These are phyloP conservation scores for Coniochaeta sp. DNA, from an alignment of 2,329 filamentous ascomycete genomes.

Conservation along the genomic window DNA sequence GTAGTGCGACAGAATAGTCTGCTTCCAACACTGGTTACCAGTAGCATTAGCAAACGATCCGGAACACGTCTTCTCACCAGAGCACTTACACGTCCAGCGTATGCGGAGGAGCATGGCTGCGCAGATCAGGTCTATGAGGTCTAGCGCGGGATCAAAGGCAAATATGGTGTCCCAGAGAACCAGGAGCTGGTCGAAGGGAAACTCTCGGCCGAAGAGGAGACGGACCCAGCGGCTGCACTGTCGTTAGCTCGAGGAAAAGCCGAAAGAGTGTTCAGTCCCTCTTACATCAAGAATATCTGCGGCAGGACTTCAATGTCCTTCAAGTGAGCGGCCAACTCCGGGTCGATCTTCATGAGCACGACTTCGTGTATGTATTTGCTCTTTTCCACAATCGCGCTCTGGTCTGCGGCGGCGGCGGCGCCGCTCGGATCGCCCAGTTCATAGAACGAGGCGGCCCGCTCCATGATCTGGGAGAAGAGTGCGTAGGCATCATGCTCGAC, in stretches of 20 bases:
- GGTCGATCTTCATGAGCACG: conserved; percentile 69
- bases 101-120: conserved; percentile 90
- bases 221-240: conserved; percentile 75
- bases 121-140: conserved; percentile 84
- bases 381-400: conserved; percentile 69
- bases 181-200: conserved; percentile 78
- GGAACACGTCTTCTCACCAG: no score
- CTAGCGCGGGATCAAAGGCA: conserved; percentile 71
- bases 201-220: conserved; percentile 87
- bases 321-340: conserved; percentile 75
- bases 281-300: conserved; percentile 88
- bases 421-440: conserved; percentile 50
- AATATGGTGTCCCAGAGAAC: conserved; percentile 88
- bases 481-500: conserved; percentile 89
- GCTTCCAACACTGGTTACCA: conserved; percentile 66
- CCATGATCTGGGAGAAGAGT: conserved; percentile 82
- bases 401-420: conserved; percentile 27
- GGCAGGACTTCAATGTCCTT: conserved; percentile 83
- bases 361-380: conserved; percentile 84
- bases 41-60: background rate
- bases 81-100: conserved; percentile 70
- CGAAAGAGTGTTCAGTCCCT: conserved; percentile 13
- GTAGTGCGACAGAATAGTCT: conserved; percentile 81
- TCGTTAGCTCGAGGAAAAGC: conserved; percentile 4
- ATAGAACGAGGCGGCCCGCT: conserved; percentile 79